Conservation (phyloP, 192 early-diverging fungal genomes). For the Coemansia pectinata region DNA sequence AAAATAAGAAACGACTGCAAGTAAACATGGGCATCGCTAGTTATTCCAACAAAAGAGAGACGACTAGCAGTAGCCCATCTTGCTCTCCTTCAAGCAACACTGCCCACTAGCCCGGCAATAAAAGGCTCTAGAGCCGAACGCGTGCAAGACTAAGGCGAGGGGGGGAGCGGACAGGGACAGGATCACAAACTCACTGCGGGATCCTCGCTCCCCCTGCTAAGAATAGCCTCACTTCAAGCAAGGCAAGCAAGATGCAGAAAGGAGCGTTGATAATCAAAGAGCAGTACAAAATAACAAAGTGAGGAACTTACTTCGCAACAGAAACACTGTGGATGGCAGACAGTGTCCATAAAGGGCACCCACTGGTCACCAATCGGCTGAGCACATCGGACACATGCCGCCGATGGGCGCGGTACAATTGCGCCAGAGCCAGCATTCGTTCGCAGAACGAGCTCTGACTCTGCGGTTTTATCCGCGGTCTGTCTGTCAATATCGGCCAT, state of each 20-base stretch:
- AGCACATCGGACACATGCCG: conserved; percentile 68
- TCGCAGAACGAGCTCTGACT: conserved; percentile 3
- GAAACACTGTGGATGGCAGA: conserved; percentile 95
- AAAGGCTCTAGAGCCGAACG: neutral
- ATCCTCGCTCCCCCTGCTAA: neutral
- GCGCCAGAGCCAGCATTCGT: conserved; percentile 17
- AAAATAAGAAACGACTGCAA: neutral
- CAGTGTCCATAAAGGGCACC: conserved; percentile 80
- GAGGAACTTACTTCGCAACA: conserved; percentile 78
- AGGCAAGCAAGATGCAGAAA: conserved; percentile 2
- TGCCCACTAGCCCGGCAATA: neutral
- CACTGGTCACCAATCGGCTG: conserved; percentile 80
- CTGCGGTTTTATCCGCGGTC: conserved; percentile 10
- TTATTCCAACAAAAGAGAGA: neutral
- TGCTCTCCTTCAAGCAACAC: neutral
- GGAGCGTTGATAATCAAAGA: neutral
- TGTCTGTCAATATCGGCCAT: conserved; percentile 29
- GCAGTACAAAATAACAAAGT: neutral
- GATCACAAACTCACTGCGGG: neutral
- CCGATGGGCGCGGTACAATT: conserved; percentile 29
- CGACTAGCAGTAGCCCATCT: neutral
- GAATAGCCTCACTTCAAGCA: neutral
- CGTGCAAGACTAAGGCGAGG: conserved; percentile 3
- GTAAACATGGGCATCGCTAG: neutral
- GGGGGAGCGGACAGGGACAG: conserved; percentile 1